Conservation (phyloP, 2,329 filamentous ascomycete genomes). For the Ceratocystis cacaofunesta region DNA sequence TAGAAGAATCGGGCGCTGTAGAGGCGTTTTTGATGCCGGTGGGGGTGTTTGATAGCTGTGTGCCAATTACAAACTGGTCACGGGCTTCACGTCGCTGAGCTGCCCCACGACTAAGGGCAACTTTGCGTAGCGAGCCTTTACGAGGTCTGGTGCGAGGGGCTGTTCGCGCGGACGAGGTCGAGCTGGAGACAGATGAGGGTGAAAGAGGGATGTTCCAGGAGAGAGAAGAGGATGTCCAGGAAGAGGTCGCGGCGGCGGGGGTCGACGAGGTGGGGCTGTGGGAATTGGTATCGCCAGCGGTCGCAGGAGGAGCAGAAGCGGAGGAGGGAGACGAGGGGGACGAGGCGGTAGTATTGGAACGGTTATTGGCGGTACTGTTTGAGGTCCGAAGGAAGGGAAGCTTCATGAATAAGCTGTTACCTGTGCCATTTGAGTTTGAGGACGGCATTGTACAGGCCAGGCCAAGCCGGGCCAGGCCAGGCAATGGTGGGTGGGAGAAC, state of each 20-base stretch:
- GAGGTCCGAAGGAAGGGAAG: slow-evolving; percentile 10
- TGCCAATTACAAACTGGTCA: background rate
- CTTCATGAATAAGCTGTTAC: background rate
- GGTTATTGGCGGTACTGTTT: background rate
- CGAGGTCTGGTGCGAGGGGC: slow-evolving; percentile 27
- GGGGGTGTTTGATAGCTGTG: background rate
- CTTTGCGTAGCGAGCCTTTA: slow-evolving; percentile 75
- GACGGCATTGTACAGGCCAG: slow-evolving; percentile 1
- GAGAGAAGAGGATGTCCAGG: background rate
- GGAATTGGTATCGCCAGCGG: slow-evolving; percentile 1
- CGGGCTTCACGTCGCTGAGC: slow-evolving; percentile 30
- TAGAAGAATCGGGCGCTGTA: background rate
- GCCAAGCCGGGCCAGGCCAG: background rate
- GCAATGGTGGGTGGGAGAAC: background rate
- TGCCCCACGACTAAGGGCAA: slow-evolving; percentile 59
- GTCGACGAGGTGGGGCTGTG: background rate
- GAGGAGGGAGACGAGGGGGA: background rate
- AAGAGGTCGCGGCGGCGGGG: background rate
- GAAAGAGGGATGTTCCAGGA: slow-evolving; percentile 6
- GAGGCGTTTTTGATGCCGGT: background rate
- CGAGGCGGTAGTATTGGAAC: background rate
- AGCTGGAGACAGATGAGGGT: background rate
- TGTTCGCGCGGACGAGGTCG: background rate
- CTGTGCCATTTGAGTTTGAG: background rate
- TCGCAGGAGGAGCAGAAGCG: background rate